phyloP scores from a whole-genome alignment of 225 moss, liverwort and hornwort species.

The Marchantia polymorpha region DNA sequence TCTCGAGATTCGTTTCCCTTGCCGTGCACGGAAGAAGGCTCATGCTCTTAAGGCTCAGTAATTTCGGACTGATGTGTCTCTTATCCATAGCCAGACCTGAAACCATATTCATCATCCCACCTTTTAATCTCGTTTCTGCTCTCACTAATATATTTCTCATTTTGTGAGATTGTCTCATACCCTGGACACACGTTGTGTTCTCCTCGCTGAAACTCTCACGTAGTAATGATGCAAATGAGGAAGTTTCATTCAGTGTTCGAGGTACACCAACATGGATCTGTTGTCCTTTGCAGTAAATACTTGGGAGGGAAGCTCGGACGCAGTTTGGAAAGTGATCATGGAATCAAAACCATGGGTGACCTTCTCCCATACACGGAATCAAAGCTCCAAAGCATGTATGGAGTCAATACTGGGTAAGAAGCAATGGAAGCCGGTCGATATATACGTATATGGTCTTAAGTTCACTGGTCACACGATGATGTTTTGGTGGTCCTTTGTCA shows the following conservation, averaged over 20 bases:
- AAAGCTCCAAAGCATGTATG: constrained; percentile 80
- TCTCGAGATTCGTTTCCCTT: background rate
- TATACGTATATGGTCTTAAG: too few species aligned
- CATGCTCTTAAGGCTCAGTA: background rate
- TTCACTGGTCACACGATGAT: too few species aligned
- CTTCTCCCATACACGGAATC: constrained; percentile 68
- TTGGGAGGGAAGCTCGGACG: constrained; percentile 91
- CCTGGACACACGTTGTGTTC: background rate
- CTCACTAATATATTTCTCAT: background rate
- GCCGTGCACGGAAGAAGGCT: background rate
- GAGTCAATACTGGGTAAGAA: constrained; percentile 70
- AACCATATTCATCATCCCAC: background rate
- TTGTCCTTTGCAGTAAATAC: constrained; percentile 49
- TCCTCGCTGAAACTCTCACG: background rate
- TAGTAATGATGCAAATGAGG: background rate
- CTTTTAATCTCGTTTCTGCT: background rate
- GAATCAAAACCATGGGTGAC: constrained; percentile 66
- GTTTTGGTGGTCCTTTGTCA: too few species aligned
- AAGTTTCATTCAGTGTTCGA: background rate
- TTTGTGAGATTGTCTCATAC: background rate
- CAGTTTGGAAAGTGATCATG: constrained; percentile 61
- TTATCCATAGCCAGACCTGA: background rate
- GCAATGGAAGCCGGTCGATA: background rate
- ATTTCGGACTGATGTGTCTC: background rate
- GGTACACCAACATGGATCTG: background rate